Percentiles rank a stretch among this genome's conserved stretches.
phyloP scores from a whole-genome alignment of 169 alveolate species.

The Plasmodium knowlesi region DNA sequence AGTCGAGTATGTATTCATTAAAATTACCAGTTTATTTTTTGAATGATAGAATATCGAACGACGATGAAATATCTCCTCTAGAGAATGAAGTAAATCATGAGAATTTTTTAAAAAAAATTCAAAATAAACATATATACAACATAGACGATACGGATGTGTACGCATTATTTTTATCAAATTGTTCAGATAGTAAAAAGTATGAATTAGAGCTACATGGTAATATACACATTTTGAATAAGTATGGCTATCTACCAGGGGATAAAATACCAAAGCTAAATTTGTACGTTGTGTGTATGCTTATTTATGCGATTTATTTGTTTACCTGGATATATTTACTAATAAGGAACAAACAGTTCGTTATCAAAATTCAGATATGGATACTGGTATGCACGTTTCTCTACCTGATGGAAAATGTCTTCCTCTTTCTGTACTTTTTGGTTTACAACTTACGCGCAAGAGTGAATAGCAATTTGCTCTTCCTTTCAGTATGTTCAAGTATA shows the following conservation, averaged over 20 bases:
- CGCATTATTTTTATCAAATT: constrained; percentile 73
- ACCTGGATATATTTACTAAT: constrained; percentile 54
- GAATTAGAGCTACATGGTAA: constrained; percentile 75
- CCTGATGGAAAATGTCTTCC: constrained; percentile 44
- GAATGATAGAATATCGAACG: constrained; percentile 36
- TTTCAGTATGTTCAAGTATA: constrained; percentile 61
- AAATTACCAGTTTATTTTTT: constrained; percentile 74
- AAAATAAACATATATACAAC: constrained; percentile 12
- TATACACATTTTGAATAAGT: constrained; percentile 71
- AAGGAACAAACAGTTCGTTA: constrained; percentile 38
- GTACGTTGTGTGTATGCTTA: constrained; percentile 40
- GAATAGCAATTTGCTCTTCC: constrained; percentile 41
- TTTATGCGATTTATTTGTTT: constrained; percentile 34
- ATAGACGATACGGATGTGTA: constrained; percentile 56
- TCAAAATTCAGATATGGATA: constrained; percentile 73
- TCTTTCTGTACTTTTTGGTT: constrained; percentile 49
- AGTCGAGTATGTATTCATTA: constrained; percentile 42
- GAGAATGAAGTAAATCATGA: constrained; percentile 32
- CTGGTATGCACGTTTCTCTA: constrained; percentile 63
- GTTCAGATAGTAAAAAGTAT: constrained; percentile 58
- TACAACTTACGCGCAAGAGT: constrained; percentile 59
- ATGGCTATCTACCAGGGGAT: constrained; percentile 76
- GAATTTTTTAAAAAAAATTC: constrained; percentile 17
- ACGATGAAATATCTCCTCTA: background rate
- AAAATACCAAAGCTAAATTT: constrained; percentile 70